Conservation (phyloP, 164 flowering plant species). For the Platanus orientalis region DNA sequence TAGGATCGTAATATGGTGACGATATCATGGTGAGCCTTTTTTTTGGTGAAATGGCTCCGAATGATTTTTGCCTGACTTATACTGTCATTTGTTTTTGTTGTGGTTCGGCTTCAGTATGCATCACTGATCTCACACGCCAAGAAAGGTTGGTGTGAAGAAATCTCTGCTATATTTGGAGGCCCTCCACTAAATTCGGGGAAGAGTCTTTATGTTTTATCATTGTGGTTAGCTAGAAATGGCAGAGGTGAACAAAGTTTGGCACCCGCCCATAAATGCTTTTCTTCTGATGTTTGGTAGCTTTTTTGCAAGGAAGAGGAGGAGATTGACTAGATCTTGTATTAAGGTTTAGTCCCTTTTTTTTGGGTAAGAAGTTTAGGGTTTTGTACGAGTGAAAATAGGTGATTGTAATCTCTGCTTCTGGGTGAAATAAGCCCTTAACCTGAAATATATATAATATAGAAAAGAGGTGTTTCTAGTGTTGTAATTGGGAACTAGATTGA, state of each 20-base stretch:
- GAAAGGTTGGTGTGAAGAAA: not conserved
- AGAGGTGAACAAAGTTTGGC: not conserved
- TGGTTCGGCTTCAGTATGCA: not conserved
- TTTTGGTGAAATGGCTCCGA: constrained; percentile 10
- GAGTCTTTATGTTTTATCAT: not conserved
- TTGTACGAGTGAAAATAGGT: no score
- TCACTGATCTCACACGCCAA: not conserved
- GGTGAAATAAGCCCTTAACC: no score
- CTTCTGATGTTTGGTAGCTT: not conserved
- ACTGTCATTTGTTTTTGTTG: not conserved
- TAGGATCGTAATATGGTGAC: not conserved
- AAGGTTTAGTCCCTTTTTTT: no score
- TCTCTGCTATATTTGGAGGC: constrained; percentile 1
- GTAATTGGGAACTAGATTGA: no score
- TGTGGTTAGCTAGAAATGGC: not conserved
- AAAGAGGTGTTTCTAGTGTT: no score
- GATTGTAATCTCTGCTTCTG: no score
- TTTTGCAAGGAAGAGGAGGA: no score
- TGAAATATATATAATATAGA: no score
- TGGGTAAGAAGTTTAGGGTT: no score
- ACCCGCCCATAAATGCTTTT: not conserved
- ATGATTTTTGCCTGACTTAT: not conserved
- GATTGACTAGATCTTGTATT: no score
- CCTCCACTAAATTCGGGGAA: not conserved
- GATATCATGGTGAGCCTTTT: not conserved